These are phyloP conservation scores for Ceratocystis diversiconidia DNA, from an alignment of 2,329 filamentous ascomycete species.

Conservation along the genomic window DNA sequence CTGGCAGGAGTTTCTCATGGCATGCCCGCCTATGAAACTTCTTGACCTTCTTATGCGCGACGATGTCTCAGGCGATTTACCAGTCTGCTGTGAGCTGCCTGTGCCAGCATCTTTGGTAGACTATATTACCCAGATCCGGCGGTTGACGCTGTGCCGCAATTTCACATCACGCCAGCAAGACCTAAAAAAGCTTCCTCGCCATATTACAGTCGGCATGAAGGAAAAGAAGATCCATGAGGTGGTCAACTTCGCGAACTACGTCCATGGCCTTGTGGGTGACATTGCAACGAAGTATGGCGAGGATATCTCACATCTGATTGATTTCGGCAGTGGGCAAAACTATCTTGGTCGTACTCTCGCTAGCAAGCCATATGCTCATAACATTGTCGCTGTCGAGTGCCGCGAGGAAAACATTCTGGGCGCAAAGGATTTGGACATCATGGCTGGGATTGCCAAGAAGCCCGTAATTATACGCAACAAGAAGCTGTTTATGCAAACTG, in stretches of 20 bases:
- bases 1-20: constrained; percentile 68
- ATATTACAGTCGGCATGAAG: constrained; percentile 81
- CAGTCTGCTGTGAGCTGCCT: constrained; percentile 19
- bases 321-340: constrained; percentile 94
- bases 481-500: constrained; percentile 52
- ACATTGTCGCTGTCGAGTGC: constrained; percentile 83
- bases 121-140: constrained; percentile 60
- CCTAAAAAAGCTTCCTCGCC: constrained; percentile 47
- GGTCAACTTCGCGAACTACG: constrained; percentile 72
- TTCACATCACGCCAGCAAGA: constrained; percentile 35
- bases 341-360: constrained; percentile 84
- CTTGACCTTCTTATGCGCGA: constrained; percentile 71
- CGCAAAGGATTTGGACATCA: constrained; percentile 71
- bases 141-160: constrained; percentile 50
- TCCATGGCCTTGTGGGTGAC: constrained; percentile 45
- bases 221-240: constrained; percentile 94
- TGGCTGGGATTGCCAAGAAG: constrained; percentile 61
- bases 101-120: constrained; percentile 47
- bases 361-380: constrained; percentile 68
- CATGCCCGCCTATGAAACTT: constrained; percentile 57
- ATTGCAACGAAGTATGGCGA: constrained; percentile 42
- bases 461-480: constrained; percentile 67
- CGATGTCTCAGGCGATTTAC: constrained; percentile 38
- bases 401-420: constrained; percentile 74
- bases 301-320: constrained; percentile 71